These are phyloP conservation scores for Tephrocybe sp. DNA, from an alignment of 768 basidiomycete genomes.

Conservation along the genomic window DNA sequence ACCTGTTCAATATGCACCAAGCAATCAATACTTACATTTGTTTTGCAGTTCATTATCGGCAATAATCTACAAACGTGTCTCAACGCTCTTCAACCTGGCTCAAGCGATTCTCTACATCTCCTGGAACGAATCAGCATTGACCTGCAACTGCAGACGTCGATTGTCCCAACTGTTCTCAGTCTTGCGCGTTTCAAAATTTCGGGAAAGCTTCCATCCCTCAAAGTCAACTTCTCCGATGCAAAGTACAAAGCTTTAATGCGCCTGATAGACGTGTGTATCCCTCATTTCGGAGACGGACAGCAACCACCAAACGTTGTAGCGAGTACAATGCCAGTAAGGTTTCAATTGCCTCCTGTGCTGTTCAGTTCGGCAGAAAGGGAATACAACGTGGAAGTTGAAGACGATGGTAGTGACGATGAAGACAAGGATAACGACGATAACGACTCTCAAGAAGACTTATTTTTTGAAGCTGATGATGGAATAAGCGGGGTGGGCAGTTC, in stretches of 20 bases:
- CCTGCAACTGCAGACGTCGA: conserved; percentile 88
- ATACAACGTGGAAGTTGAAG: conserved; percentile 67
- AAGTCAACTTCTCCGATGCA: conserved; percentile 85
- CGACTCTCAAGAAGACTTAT: conserved; percentile 47
- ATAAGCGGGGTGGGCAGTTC: conserved; percentile 44
- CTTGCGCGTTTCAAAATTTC: conserved; percentile 88
- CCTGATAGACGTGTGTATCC: conserved; percentile 86
- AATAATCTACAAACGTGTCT: conserved; percentile 79
- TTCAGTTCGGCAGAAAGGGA: conserved; percentile 56
- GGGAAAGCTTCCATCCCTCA: conserved; percentile 82
- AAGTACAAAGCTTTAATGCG: conserved; percentile 94
- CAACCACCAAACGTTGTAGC: conserved; percentile 13
- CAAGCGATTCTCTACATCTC: conserved; percentile 69
- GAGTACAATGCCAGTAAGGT: conserved; percentile 29
- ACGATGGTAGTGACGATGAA: conserved; percentile 37
- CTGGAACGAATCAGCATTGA: conserved; percentile 91
- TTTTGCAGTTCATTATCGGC: conserved; percentile 85
- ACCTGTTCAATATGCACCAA: neutral
- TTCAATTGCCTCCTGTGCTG: conserved; percentile 53
- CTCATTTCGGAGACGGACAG: conserved; percentile 63
- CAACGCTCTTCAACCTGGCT: conserved; percentile 63
- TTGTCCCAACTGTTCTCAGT: conserved; percentile 78
- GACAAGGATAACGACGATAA: conserved; percentile 36
- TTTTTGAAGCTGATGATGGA: conserved; percentile 73
- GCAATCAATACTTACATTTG: conserved; percentile 24